Conservation (phyloP, 2,329 filamentous ascomycete genomes). For the Amauroascus niger region DNA sequence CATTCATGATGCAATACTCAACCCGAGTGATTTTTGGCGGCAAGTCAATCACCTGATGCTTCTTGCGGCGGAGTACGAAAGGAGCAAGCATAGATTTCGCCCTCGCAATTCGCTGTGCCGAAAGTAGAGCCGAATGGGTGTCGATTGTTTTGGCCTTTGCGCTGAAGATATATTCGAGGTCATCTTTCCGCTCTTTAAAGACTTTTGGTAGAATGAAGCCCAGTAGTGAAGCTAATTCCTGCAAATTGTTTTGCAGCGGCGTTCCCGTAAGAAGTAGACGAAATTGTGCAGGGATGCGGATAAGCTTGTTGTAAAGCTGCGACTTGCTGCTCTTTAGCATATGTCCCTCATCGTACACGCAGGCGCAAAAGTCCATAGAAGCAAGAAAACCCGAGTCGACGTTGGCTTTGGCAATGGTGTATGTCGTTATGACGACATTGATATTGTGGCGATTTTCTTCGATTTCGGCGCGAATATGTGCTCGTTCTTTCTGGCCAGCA, state of each 20-base stretch:
- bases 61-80: slow-evolving; percentile 88
- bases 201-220: slow-evolving; percentile 87
- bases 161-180: slow-evolving; percentile 80
- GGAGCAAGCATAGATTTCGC: slow-evolving; percentile 89
- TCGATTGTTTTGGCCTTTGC: slow-evolving; percentile 76
- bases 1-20: slow-evolving; percentile 69
- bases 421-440: slow-evolving; percentile 63
- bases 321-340: slow-evolving; percentile 82
- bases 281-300: slow-evolving; percentile 69
- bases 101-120: slow-evolving; percentile 73
- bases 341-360: slow-evolving; percentile 90
- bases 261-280: slow-evolving; percentile 82
- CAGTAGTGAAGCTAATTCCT: slow-evolving; percentile 80
- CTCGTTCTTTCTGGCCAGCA: slow-evolving; percentile 58
- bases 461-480: slow-evolving; percentile 57
- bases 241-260: slow-evolving; percentile 89
- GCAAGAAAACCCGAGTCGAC: slow-evolving; percentile 56
- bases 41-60: slow-evolving; percentile 81
- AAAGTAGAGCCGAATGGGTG: slow-evolving; percentile 68
- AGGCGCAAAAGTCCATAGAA: slow-evolving; percentile 47
- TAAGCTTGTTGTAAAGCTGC: slow-evolving; percentile 67
- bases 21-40: slow-evolving; percentile 70
- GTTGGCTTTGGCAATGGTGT: slow-evolving; percentile 54
- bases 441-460: slow-evolving; percentile 55
- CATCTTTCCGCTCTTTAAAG: slow-evolving; percentile 65